Conservation (phyloP, 2,329 filamentous ascomycete genomes). For the Colletotrichum liaoningense region DNA sequence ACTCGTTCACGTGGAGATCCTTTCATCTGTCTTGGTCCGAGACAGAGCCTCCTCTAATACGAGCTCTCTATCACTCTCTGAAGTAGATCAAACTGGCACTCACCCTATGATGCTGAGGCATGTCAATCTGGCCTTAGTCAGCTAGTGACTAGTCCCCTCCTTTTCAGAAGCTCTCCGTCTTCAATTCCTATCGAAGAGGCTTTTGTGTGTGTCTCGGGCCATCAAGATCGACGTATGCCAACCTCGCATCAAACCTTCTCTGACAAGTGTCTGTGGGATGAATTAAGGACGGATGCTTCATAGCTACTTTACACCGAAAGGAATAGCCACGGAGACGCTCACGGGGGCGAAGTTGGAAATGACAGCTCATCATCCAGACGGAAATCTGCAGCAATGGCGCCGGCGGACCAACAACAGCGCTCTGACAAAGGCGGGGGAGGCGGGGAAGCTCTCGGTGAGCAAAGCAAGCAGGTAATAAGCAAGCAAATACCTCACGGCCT, state of each 20-base stretch:
- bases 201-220: constrained; percentile 21
- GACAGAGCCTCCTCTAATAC: constrained; percentile 6
- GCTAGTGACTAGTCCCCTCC: background rate
- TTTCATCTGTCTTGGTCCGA: constrained; percentile 15
- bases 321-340: background rate
- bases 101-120: background rate
- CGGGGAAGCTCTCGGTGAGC: constrained; percentile 31
- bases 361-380: constrained; percentile 12
- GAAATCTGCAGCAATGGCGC: background rate
- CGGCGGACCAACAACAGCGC: constrained; percentile 21
- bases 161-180: background rate
- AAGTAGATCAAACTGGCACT: constrained; percentile 7
- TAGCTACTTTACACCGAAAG: constrained; percentile 6
- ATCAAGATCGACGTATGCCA: constrained; percentile 5
- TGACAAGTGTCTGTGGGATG: constrained; percentile 19
- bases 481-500: background rate
- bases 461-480: background rate
- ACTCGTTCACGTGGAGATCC: constrained; percentile 29
- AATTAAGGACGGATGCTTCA: background rate
- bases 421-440: constrained; percentile 18
- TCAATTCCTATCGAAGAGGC: background rate
- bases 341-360: background rate
- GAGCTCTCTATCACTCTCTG: background rate
- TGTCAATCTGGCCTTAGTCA: background rate
- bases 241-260: constrained; percentile 21